phyloP scores from a whole-genome alignment of 495 filamentous ascomycete genomes.

The Penicillium atrosanguineum region DNA sequence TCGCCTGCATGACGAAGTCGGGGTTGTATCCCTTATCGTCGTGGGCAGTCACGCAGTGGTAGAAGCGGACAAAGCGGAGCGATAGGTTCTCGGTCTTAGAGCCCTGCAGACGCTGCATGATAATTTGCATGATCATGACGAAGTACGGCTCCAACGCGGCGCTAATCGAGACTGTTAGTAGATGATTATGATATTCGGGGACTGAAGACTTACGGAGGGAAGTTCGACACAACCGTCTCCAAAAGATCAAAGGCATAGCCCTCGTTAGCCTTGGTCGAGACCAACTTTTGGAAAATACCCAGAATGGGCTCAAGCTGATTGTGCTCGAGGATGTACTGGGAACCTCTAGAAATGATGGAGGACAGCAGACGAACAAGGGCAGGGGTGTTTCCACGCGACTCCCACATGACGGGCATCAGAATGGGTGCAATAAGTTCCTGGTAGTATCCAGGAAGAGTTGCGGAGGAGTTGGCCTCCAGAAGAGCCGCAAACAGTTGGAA shows the following conservation, averaged over 20 bases:
- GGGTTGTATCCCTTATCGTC: slow-evolving; percentile 75
- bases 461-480: slow-evolving; percentile 76
- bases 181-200: neutral
- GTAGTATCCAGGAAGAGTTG: slow-evolving; percentile 70
- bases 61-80: slow-evolving; percentile 82
- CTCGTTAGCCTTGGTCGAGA: slow-evolving; percentile 71
- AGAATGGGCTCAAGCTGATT: slow-evolving; percentile 79
- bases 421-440: slow-evolving; percentile 70
- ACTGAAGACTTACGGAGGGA: slow-evolving; percentile 58
- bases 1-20: slow-evolving; percentile 80
- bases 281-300: slow-evolving; percentile 87
- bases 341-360: slow-evolving; percentile 75
- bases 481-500: slow-evolving; percentile 93
- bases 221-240: slow-evolving; percentile 69
- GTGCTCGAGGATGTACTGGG: slow-evolving; percentile 65
- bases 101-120: slow-evolving; percentile 78
- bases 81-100: slow-evolving; percentile 78
- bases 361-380: slow-evolving; percentile 82
- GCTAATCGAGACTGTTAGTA: slow-evolving; percentile 33
- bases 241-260: slow-evolving; percentile 83
- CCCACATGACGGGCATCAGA: slow-evolving; percentile 77
- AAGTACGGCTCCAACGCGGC: slow-evolving; percentile 72
- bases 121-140: slow-evolving; percentile 69
- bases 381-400: slow-evolving; percentile 87
- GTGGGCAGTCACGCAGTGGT: slow-evolving; percentile 80